Evolutionary conservation across 148 eudicot species (phyloP).

Genomic region (Oxyria digyna): DNA sequence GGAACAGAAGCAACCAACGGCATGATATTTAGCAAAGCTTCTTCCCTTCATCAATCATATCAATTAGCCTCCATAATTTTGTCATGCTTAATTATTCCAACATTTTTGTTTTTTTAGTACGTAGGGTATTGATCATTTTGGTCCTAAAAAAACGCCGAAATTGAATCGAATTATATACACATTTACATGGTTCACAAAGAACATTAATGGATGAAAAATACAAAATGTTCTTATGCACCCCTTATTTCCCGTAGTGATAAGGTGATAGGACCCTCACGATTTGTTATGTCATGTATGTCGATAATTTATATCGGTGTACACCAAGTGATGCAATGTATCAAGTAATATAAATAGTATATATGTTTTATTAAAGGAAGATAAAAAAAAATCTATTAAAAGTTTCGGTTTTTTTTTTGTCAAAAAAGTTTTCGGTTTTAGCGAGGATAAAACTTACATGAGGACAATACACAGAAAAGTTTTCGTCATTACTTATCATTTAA

Average conservation of each 20-base stretch:
- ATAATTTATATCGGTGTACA: neutral
- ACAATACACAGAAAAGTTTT: no score
- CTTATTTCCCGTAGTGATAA: neutral
- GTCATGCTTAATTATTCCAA: conserved; percentile 22
- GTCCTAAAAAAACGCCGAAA: conserved; percentile 1
- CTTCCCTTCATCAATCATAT: neutral
- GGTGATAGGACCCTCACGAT: neutral
- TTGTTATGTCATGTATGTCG: neutral
- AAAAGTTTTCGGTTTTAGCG: no score
- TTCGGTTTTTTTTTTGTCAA: no score
- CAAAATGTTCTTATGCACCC: neutral
- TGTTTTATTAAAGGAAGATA: no score
- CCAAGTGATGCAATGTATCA: neutral
- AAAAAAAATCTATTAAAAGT: no score
- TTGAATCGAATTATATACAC: neutral
- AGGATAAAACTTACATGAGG: no score
- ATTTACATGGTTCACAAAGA: neutral
- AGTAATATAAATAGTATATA: no score
- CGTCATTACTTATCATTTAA: no score
- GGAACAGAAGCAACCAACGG: conserved; percentile 12
- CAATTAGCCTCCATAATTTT: conserved; percentile 19
- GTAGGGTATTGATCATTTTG: conserved; percentile 1
- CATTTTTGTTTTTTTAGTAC: neutral
- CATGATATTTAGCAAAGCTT: conserved; percentile 22
- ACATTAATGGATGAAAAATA: neutral